These are phyloP conservation scores for Macrolepiota albuminosa DNA, from an alignment of 768 basidiomycete species.

Conservation along the genomic window DNA sequence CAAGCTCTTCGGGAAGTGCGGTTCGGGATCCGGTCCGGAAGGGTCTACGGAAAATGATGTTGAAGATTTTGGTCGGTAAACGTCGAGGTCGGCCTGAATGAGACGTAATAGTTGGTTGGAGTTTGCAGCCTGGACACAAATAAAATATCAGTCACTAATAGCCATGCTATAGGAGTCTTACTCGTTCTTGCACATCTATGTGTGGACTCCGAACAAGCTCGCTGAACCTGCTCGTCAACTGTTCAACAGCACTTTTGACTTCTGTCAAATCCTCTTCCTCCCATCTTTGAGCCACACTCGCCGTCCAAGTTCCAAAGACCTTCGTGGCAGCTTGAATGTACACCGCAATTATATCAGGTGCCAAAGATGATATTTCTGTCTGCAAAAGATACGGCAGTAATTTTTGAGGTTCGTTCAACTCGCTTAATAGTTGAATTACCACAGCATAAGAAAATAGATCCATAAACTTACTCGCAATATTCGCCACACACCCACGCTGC, in stretches of 20 bases:
- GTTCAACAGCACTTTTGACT: conserved; percentile 59
- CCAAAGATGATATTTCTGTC: conserved; percentile 48
- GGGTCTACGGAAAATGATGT: conserved; percentile 26
- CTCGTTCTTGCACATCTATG: conserved; percentile 92
- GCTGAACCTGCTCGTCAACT: conserved; percentile 51
- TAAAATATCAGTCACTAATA: conserved; percentile 8
- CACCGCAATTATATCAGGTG: conserved; percentile 64
- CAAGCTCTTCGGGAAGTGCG: conserved; percentile 82
- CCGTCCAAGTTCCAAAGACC: conserved; percentile 82
- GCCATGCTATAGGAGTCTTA: conserved; percentile 24
- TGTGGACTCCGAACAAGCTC: conserved; percentile 59
- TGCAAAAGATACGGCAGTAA: conserved; percentile 67
- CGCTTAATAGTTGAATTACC: conserved; percentile 36
- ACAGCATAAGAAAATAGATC: not conserved
- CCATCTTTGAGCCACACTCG: conserved; percentile 75
- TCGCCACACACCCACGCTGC: conserved; percentile 98
- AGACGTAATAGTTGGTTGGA: conserved; percentile 70
- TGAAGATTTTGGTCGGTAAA: conserved; percentile 40
- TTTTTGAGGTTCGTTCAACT: conserved; percentile 74
- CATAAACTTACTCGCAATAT: conserved; percentile 69
- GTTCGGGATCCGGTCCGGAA: conserved; percentile 37
- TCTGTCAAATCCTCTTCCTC: conserved; percentile 63
- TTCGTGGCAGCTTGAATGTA: conserved; percentile 84
- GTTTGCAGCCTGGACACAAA: conserved; percentile 65
- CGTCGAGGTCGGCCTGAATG: conserved; percentile 65